Percentiles rank a stretch among this genome's conserved stretches.
These are phyloP conservation scores for Nadsonia commutata DNA, from an alignment of 1,139 yeast species.

Conservation along the genomic window DNA sequence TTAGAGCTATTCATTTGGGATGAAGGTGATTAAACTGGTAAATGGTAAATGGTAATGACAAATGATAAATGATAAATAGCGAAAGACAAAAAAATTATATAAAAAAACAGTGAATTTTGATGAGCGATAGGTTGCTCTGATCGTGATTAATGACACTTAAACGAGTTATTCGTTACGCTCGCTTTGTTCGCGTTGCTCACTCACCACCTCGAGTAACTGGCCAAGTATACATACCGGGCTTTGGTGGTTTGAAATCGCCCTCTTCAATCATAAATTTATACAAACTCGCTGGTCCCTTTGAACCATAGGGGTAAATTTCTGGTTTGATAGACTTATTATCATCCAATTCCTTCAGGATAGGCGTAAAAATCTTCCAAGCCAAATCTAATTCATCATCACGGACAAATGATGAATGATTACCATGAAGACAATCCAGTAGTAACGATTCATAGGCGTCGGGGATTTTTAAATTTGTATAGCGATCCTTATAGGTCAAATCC, in stretches of 20 bases:
- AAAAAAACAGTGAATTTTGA: too few relatives aligned
- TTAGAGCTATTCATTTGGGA: too few relatives aligned
- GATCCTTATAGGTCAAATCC: constrained; percentile 68
- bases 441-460: constrained; percentile 97
- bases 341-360: constrained; percentile 69
- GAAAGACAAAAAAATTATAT: too few relatives aligned
- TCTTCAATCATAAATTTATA: constrained; percentile 39
- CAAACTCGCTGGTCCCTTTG: constrained; percentile 71
- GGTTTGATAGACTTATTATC: constrained; percentile 23
- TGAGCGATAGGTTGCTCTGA: too few relatives aligned
- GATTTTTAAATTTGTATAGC: constrained; percentile 68
- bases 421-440: constrained; percentile 77
- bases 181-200: too few relatives aligned
- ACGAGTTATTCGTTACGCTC: too few relatives aligned
- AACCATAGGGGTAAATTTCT: constrained; percentile 79
- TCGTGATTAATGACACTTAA: too few relatives aligned
- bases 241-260: neutral
- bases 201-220: neutral
- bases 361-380: constrained; percentile 89
- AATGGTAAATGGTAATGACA: too few relatives aligned
- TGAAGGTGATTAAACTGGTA: too few relatives aligned
- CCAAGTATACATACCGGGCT: neutral
- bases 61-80: too few relatives aligned
- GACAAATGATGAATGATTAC: constrained; percentile 93
- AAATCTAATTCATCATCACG: constrained; percentile 95